Evolutionary conservation across 2,329 filamentous ascomycete genomes (phyloP).

Genomic region (Cylindrodendrum hubeiense): DNA sequence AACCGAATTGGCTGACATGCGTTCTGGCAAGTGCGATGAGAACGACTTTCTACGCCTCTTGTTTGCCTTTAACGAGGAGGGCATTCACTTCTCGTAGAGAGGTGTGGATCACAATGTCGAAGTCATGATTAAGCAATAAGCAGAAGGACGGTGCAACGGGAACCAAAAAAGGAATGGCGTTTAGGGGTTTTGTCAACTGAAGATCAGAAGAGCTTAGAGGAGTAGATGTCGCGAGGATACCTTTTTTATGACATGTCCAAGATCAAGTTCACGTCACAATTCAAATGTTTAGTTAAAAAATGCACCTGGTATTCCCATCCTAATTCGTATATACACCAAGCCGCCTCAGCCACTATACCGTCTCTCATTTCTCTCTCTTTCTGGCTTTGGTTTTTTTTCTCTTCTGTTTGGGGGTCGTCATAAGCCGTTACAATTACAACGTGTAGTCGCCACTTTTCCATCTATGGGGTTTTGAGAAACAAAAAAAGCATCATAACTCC

Average conservation of each 20-base stretch:
- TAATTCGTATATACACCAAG: slow-evolving; percentile 42
- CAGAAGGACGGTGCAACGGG: slow-evolving; percentile 9
- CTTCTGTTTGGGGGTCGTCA: slow-evolving; percentile 38
- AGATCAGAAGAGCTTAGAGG: slow-evolving; percentile 10
- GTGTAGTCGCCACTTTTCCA: slow-evolving; percentile 47
- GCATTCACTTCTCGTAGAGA: slow-evolving; percentile 85
- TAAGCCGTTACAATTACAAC: slow-evolving; percentile 51
- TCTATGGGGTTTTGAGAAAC: slow-evolving; percentile 46
- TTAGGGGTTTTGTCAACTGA: slow-evolving; percentile 28
- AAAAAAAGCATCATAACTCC: slow-evolving; percentile 33
- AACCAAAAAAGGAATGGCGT: slow-evolving; percentile 35
- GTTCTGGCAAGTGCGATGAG: slow-evolving; percentile 90
- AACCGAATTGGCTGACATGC: slow-evolving; percentile 83
- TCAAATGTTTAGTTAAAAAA: slow-evolving; percentile 8
- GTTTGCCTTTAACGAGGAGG: slow-evolving; percentile 87
- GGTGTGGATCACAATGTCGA: slow-evolving; percentile 1
- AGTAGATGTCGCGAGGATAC: slow-evolving; percentile 32
- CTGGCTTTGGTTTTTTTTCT: slow-evolving; percentile 24
- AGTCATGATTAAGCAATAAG: slow-evolving; percentile 15
- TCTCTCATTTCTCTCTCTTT: slow-evolving; percentile 19
- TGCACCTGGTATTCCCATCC: slow-evolving; percentile 23
- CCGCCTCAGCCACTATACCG: slow-evolving; percentile 27
- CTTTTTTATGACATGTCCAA: slow-evolving; percentile 21
- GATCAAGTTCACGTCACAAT: slow-evolving; percentile 27
- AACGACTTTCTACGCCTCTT: slow-evolving; percentile 89